Base-by-base conservation (phyloP, 1,284 basidiomycete genomes). In the Ganoderma multipileum region DNA sequence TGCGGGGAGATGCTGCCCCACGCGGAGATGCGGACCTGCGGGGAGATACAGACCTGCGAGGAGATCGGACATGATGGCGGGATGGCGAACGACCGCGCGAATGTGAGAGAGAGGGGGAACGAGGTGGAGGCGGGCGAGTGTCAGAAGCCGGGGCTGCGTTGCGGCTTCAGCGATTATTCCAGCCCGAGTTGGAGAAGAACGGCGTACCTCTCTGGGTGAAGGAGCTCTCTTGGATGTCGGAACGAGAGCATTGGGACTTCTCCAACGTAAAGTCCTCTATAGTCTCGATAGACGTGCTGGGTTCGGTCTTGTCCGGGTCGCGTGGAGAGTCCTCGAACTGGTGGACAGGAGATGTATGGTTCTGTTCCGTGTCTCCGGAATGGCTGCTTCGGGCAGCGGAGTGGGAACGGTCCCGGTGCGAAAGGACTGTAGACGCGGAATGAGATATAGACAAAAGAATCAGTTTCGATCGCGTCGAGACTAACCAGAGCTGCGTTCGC, bases 191-290 rank as follows among this genome's bases (percentile, higher is more conserved):
- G 33, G 7, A 30, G 42, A 33, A 33, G 42, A 33, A 28, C 9
- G n/a, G 23, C 65, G 63, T 36, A 70, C 69, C 66, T 52, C 30
- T 28, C 14, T 60, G 63, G 42, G 64, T 38, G 63, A 60, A 61
- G 26, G 64, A 66, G 61, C 64, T 66, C 18, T 59, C 47, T 42
- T 65, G 63, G 23, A 65, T 62, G 23, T 63, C 63, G n/a, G 65
- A 59, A 33, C 38, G 50, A 59, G 62, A 57, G 28, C 23, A 47
- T 23, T 18, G 58, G 42, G 26, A 55, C 52, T 61, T 52, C n/a
- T 39, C 12, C 26, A 55, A 47, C 38, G 68, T 44, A 20, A 26
- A 36, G 41, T 60, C 58, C 23, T 60, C 39, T 11, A 55, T 63
- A 23, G 47, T 50, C 8, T 63, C 63, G 16, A 57, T 61, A 20